Evolutionary conservation across 306 rosid genomes (phyloP), one percentile per base, ranked within the genome.

Genomic region (Rosa lucieae): DNA sequence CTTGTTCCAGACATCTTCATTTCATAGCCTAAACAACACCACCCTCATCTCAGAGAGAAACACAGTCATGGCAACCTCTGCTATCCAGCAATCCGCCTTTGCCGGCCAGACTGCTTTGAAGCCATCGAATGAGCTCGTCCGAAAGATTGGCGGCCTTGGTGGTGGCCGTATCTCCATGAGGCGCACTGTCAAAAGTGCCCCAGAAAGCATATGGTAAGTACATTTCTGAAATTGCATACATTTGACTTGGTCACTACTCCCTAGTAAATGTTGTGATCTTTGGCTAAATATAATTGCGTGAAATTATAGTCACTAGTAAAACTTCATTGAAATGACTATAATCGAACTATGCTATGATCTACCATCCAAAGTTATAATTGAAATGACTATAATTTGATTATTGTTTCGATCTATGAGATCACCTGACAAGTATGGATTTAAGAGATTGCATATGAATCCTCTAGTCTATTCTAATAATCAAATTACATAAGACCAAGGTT

Each of bases 141-240:
- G 96, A 6, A 95, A 75, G 90, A 75, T 70, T 21, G 98, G 98
- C 8, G 73, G 81, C 82, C 18, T 75, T 2, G 89, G 90, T 29
- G 87, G 86, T 23, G 88, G 93, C 79, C 98, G 97, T 81, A 11
- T 81, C 56, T 80, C 88, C 92, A 95, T 91, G 99, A 83, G 99
- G 55, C 87, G 99, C 18, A 95, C 97, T 0, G 90, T 95, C 43
- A 92, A 78, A 72, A 91, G 94, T 80, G 87, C 91, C 81, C 98
- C 99, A 29, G 92, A 90, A 52, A 95, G 99, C 92, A 95, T 95
- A 7, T 94, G 98, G 98, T 95, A 87, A 77, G 71, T 32, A 29
- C 72, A 39, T 39, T 66, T 66, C 26, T 17, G 4, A 66, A 66
- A 39, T 66, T 37, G 46, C 47, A 5, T 66, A 15, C 13, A 39